A percentile compares a stretch with the other conserved stretches of the same genome.
These are phyloP conservation scores for Nitzschia putrida DNA, from an alignment of 108 stramenopile genomes.

Conservation along the genomic window DNA sequence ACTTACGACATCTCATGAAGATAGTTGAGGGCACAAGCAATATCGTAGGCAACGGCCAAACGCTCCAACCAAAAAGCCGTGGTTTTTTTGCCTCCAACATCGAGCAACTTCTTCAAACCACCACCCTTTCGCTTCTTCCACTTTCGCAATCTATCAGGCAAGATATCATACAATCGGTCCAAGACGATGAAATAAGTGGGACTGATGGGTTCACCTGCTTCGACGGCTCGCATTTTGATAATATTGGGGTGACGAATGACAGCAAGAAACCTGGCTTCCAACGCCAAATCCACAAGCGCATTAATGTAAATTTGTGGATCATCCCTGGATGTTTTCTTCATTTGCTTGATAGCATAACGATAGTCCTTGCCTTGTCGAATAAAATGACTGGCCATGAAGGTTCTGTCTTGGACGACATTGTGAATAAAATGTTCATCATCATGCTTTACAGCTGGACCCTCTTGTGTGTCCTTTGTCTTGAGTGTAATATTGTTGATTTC, in stretches of 20 bases:
- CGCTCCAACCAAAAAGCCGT: slow-evolving; percentile 68
- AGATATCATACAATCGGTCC: slow-evolving; percentile 78
- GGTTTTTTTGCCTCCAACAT: slow-evolving; percentile 66
- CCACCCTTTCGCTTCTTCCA: slow-evolving; percentile 67
- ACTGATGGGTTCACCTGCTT: slow-evolving; percentile 24
- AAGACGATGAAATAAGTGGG: slow-evolving; percentile 74
- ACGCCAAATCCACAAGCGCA: slow-evolving; percentile 79
- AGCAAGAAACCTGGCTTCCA: slow-evolving; percentile 75
- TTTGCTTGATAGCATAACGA: slow-evolving; percentile 84
- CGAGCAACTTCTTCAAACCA: slow-evolving; percentile 61
- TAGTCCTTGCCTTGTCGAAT: slow-evolving; percentile 76
- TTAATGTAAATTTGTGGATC: slow-evolving; percentile 67
- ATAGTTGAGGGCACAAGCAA: slow-evolving; percentile 72
- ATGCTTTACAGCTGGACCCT: slow-evolving; percentile 26
- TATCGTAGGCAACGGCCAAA: slow-evolving; percentile 74
- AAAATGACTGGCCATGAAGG: slow-evolving; percentile 68
- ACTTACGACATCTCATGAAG: slow-evolving; percentile 70
- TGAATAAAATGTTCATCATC: slow-evolving; percentile 67
- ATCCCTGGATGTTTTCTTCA: slow-evolving; percentile 58
- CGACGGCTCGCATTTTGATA: slow-evolving; percentile 85
- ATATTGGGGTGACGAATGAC: slow-evolving; percentile 87
- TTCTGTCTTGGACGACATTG: slow-evolving; percentile 75
- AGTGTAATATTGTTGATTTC: slow-evolving; percentile 57
- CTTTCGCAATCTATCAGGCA: slow-evolving; percentile 55
- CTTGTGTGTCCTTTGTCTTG: slow-evolving; percentile 17